These are phyloP conservation scores for Cercospora beticola DNA, from an alignment of 2,329 filamentous ascomycete species.

Conservation along the genomic window DNA sequence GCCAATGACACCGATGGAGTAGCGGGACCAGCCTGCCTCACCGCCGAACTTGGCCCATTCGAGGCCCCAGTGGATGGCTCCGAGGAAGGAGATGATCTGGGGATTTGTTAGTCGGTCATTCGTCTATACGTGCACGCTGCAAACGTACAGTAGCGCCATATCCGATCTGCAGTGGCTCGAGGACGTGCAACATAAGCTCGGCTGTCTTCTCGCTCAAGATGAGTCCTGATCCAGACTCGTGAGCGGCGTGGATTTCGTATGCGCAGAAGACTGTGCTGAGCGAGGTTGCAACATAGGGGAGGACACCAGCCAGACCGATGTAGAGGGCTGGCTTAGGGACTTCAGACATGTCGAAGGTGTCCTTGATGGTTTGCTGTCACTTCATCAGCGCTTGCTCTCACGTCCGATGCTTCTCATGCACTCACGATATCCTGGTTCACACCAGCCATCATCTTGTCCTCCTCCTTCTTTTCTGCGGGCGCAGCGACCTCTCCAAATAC, in stretches of 20 bases:
- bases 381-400: conserved; percentile 13
- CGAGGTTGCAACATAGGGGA: conserved; percentile 76
- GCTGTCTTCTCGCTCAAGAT: conserved; percentile 71
- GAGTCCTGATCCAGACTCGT: conserved; percentile 59
- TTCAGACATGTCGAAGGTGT: conserved; percentile 49
- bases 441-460: conserved; percentile 46
- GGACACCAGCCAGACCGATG: conserved; percentile 52
- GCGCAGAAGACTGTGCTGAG: conserved; percentile 77
- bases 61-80: conserved; percentile 90
- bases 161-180: conserved; percentile 86
- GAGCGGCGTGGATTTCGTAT: conserved; percentile 74
- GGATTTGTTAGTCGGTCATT: no score
- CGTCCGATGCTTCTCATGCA: background rate
- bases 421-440: conserved; percentile 41
- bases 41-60: conserved; percentile 73
- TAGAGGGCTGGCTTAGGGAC: conserved; percentile 52
- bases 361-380: conserved; percentile 48
- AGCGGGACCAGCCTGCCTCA: conserved; percentile 72
- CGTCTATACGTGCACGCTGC: background rate
- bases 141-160: conserved; percentile 77
- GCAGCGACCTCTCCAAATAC: conserved; percentile 42
- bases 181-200: conserved; percentile 66
- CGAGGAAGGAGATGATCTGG: conserved; percentile 93
- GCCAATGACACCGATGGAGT: conserved; percentile 77
- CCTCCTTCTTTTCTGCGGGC: conserved; percentile 30